phyloP scores from a whole-genome alignment of 2,329 filamentous ascomycete genomes.

The Aureobasidium lini region DNA sequence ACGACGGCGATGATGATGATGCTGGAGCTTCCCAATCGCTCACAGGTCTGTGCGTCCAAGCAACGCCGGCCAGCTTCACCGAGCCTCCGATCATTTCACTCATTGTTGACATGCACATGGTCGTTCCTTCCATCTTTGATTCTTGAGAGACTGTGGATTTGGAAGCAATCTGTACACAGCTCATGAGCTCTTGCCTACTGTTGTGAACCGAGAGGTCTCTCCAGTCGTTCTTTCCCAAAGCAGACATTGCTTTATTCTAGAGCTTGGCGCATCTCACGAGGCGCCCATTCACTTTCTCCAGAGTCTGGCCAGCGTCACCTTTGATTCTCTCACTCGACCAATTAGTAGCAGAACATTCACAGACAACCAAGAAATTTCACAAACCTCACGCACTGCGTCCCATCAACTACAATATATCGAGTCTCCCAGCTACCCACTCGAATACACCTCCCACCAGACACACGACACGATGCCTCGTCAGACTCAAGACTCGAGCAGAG shows the following conservation, averaged over 20 bases:
- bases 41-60: neutral
- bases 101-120: neutral
- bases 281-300: too few relatives aligned
- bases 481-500: conserved; percentile 13
- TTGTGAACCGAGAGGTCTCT: too few relatives aligned
- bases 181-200: neutral
- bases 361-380: too few relatives aligned
- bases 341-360: too few relatives aligned
- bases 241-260: neutral
- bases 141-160: neutral
- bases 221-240: neutral
- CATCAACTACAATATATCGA: neutral
- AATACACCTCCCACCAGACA: neutral
- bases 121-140: neutral
- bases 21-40: neutral
- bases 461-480: conserved; percentile 14
- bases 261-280: neutral
- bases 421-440: neutral
- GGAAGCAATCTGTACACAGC: too few relatives aligned
- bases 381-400: too few relatives aligned
- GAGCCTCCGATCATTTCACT: neutral
- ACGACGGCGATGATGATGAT: conserved; percentile 6
- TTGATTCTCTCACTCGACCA: neutral
- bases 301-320: neutral
- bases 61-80: neutral